Percentiles rank a stretch among this genome's conserved stretches.
phyloP scores from a whole-genome alignment of 345 rosid species.

The Gossypium mustelinum region DNA sequence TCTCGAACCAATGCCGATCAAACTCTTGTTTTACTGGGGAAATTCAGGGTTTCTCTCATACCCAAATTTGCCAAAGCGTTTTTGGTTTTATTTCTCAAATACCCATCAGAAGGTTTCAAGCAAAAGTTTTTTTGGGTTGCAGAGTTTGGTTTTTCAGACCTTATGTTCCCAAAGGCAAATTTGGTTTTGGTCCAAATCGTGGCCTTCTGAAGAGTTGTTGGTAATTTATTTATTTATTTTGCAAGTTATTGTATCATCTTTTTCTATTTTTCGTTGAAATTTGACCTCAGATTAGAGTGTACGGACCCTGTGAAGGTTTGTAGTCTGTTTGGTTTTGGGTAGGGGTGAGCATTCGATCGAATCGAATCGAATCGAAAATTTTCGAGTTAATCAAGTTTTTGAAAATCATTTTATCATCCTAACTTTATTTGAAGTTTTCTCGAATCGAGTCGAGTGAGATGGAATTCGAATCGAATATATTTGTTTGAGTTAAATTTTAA shows the following conservation, averaged over 20 bases:
- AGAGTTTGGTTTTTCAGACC: conserved; percentile 31
- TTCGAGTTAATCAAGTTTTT: no score
- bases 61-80: conserved; percentile 29
- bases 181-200: conserved; percentile 11
- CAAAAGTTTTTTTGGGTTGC: conserved; percentile 27
- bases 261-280: neutral
- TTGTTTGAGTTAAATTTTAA: no score
- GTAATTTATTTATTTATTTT: conserved; percentile 22
- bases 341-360: no score
- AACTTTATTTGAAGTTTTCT: no score
- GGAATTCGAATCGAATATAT: no score
- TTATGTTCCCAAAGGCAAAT: conserved; percentile 12
- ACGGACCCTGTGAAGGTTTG: no score
- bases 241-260: neutral
- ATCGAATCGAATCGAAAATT: no score
- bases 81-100: conserved; percentile 21
- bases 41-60: conserved; percentile 30
- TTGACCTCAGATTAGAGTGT: no score
- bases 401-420: no score
- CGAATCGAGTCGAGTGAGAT: no score
- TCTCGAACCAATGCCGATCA: conserved; percentile 30
- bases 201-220: conserved; percentile 30
- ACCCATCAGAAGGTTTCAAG: conserved; percentile 25
- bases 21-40: conserved; percentile 16
- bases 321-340: no score